Evolutionary conservation across 805 yeast species (phyloP), one percentile per base, ranked within the genome.

Genomic region (Wickerhamomyces bovis): DNA sequence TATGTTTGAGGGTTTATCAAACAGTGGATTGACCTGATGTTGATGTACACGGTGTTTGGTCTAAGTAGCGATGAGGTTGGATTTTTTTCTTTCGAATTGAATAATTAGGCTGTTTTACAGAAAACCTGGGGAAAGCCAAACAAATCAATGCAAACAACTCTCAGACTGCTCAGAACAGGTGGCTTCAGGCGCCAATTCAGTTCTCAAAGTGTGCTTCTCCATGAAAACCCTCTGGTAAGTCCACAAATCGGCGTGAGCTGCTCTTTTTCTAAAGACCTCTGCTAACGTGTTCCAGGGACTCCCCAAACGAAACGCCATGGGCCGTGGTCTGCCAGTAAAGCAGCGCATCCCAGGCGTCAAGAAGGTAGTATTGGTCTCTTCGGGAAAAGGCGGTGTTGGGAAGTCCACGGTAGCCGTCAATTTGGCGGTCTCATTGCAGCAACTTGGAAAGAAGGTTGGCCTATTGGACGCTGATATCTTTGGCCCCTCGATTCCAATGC

Each of bases 381-480:
- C 84, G 0, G 87, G 87, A 2, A 81, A 81, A 60, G 88, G 95
- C 1, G 96, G 96, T 7, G 96, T 88, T 2, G 96, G 96, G 0
- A 88, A 88, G 61, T 85, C 95, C 0, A 89, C 96, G 1, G 71
- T 86, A 3, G 51, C 58, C 15, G 80, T 80, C 8, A 88, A 88
- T 54, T 53, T 83, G 11, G 90, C 95, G 0, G 58, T 83, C 33
- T 76, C 87, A 0, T 63, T 88, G 43, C 76, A 76, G 38, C 58
- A 68, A 23, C 57, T 65, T 25, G 85, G 85, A 1, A 66, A 76
- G 39, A 72, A 72, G 19, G 81, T 80, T 1, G 96, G 95, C 0
- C 58, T 88, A 2, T 67, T 88, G 12, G 96, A 88, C 58, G 85
- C 84, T 0, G 96, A 88, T 61, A 72, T 88, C 9, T 88, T 86